Base-by-base conservation (phyloP, 129 eudicot species). In the Escallonia rubra region DNA sequence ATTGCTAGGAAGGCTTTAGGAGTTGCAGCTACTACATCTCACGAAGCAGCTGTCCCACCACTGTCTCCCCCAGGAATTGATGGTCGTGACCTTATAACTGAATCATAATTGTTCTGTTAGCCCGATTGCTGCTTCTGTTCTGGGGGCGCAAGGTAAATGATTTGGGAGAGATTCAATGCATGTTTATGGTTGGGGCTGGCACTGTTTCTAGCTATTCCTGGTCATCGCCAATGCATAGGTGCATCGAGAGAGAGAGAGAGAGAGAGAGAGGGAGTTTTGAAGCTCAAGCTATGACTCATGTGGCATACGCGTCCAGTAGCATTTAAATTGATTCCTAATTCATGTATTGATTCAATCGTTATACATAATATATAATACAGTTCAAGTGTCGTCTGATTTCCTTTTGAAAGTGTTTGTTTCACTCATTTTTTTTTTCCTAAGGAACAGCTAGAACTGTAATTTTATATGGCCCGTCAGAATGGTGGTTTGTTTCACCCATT, bases 31-130 rank as follows among this genome's bases (percentile, higher is more conserved):
- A 11, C n/a, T 66, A 44, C 48, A 15, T 49, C 57, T 61, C 82
- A 79, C 46, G 84, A 83, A 72, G 80, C 69, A 11, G 99, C 99
- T 9, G 88, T 93, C 43, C 99, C 99, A 52, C 99, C 99, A 57
- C 44, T 84, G 75, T 86, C 99, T 70, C 95, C 99, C 51, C 96
- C 99, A 0, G 86, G 73, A 14, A 48, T 75, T 71, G 87, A 84
- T 61, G 68, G 48, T 43, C 34, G 34, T 23, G 76, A 78, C 59
- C 39, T 63, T 39, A 40, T 54, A 68, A 54, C 64, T 6, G 79
- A 87, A 77, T 68, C 79, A 62, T 79, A 67, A 81, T 64, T 60
- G 58, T 56, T 70, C 34, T 59, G 49, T 72, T 47, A n/a, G 55
- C 77, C 47, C 50, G 65, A 63, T 61, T 79, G 69, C 75, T 65